A percentile compares a stretch with the other conserved stretches of the same genome.
phyloP scores from a whole-genome alignment of 345 rosid species.

The Rhodomyrtus tomentosa region DNA sequence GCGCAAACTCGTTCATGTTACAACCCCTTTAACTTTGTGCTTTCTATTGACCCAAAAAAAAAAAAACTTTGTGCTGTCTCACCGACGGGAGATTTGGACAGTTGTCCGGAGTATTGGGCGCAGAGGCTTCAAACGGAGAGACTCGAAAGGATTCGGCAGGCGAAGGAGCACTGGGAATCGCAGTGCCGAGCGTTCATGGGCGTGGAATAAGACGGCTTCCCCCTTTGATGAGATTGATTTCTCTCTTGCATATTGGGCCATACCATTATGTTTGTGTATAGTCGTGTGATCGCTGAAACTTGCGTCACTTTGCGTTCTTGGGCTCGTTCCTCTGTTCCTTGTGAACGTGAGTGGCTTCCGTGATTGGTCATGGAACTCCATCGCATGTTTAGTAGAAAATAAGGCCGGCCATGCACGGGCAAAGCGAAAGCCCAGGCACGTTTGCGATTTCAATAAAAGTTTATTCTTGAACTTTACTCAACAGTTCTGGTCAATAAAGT shows the following conservation, averaged over 20 bases:
- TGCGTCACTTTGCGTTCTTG: neutral
- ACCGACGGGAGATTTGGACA: conserved; percentile 1
- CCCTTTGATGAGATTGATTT: neutral
- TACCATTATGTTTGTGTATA: neutral
- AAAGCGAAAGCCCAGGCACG: neutral
- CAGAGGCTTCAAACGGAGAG: conserved; percentile 58
- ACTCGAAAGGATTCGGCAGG: conserved; percentile 53
- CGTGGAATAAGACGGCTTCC: conserved; percentile 7
- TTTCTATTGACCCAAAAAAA: too few relatives aligned
- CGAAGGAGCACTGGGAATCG: conserved; percentile 77
- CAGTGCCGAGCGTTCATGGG: conserved; percentile 67
- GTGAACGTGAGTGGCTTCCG: neutral
- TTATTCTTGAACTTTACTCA: neutral
- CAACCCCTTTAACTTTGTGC: neutral
- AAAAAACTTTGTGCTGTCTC: neutral
- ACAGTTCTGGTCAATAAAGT: neutral
- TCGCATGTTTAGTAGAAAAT: too few relatives aligned
- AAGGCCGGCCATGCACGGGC: neutral
- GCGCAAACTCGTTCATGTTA: neutral
- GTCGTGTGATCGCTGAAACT: neutral
- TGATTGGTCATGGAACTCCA: neutral
- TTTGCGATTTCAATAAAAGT: neutral
- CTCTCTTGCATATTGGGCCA: neutral
- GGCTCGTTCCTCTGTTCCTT: neutral
- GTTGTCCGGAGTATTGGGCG: conserved; percentile 71